Percentiles rank a stretch among this genome's conserved stretches.
These are phyloP conservation scores for Aurinia saxatilis DNA, from an alignment of 345 rosid species.

Conservation along the genomic window DNA sequence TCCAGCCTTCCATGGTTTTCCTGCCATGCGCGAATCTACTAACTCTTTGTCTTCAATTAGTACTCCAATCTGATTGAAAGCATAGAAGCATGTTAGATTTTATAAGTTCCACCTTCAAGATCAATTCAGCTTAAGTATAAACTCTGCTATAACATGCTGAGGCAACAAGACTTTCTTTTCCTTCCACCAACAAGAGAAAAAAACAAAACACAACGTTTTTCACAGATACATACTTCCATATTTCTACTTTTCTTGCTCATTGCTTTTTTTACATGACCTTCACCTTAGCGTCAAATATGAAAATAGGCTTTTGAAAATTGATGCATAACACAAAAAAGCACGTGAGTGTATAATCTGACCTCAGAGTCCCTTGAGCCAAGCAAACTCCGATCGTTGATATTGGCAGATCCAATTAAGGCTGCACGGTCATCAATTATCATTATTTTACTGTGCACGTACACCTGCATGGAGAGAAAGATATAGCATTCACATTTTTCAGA, in stretches of 20 bases:
- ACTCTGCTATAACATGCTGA: background rate
- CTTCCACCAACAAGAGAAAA: background rate
- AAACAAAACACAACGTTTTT: background rate
- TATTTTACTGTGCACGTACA: constrained; percentile 94
- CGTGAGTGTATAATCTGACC: constrained; percentile 38
- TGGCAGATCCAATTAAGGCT: constrained; percentile 84
- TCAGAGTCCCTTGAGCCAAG: constrained; percentile 99
- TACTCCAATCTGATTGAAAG: constrained; percentile 63
- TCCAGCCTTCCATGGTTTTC: constrained; percentile 96
- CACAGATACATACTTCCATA: background rate
- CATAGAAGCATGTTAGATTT: constrained; percentile 3
- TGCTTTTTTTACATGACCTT: background rate
- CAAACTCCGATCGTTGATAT: constrained; percentile 90
- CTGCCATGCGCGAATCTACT: constrained; percentile 84
- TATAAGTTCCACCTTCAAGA: background rate
- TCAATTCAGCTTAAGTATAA: background rate
- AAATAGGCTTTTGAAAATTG: background rate
- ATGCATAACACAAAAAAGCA: background rate
- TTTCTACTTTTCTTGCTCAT: background rate
- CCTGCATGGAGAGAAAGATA: constrained; percentile 38
- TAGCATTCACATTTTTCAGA: background rate
- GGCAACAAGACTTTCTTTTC: background rate
- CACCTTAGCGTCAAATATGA: background rate
- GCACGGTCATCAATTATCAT: constrained; percentile 80
- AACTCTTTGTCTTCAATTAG: constrained; percentile 86